Evolutionary conservation across 352 stramenopile genomes (phyloP).

Genomic region (Elongisporangium prolatum): DNA sequence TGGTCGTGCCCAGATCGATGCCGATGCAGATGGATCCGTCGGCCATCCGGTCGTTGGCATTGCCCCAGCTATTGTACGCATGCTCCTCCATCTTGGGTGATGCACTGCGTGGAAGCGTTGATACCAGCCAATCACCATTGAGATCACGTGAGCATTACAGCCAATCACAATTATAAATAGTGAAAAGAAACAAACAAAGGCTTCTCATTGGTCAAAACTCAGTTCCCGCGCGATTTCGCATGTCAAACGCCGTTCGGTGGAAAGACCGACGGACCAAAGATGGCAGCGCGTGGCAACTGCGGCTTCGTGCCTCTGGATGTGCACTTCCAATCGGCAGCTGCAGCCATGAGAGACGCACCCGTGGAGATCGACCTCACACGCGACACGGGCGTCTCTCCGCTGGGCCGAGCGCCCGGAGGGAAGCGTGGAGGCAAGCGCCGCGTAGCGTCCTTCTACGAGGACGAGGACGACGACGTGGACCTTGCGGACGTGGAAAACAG

Average conservation of each 20-base stretch:
- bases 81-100: constrained; percentile 14
- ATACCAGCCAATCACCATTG: background rate
- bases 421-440: background rate
- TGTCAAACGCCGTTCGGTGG: background rate
- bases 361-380: constrained; percentile 48
- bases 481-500: constrained; percentile 26
- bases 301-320: constrained; percentile 46
- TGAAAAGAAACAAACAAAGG: background rate
- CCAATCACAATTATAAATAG: background rate
- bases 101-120: background rate
- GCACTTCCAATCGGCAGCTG: constrained; percentile 44
- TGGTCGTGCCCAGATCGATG: constrained; percentile 99
- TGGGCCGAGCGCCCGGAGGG: constrained; percentile 1
- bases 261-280: background rate
- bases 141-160: background rate
- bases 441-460: constrained; percentile 43
- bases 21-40: constrained; percentile 90
- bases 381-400: constrained; percentile 2
- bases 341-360: constrained; percentile 6
- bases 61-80: constrained; percentile 80
- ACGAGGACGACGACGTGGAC: constrained; percentile 38
- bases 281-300: constrained; percentile 4
- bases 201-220: background rate
- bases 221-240: background rate
- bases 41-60: constrained; percentile 55